Evolutionary conservation across 805 yeast genomes (phyloP), one percentile per base, ranked within the genome.

Genomic region (Candida alai): DNA sequence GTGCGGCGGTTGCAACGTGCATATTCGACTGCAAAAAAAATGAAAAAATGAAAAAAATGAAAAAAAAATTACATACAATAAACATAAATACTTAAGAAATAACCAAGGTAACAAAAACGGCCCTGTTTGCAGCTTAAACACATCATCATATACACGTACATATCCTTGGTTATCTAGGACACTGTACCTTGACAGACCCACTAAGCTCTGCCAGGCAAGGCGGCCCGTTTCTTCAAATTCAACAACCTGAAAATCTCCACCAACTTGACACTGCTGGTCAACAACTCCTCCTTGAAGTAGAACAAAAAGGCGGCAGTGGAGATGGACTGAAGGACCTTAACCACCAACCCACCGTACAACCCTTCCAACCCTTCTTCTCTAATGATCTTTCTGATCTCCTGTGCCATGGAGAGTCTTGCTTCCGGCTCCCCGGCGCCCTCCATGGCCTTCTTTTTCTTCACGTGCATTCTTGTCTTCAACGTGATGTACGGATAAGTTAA

Each of bases 401-500:
- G 69, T 20, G 59, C 44, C 71, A 77, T 71, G 2, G 74, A 56
- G 30, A 59, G 52, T 30, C 55, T 40, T 6, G 33, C 39, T 16
- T 52, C 58, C 6, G 42, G 54, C 6, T 35, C 44, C 2, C 33
- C 39, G 10, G 17, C 32, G 7, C 25, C 35, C 6, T 37, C 39
- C 16, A 35, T 33, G 6, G 45, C 36, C 23, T 47, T 48, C 44
- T 68, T 67, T 51, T 71, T 73, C 48, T 58, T 61, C 39, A 87
- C 63, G 62, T 88, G 96, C 84, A 86, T 79, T 54, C 96, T 80
- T 5, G 95, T 70, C 61, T 90, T 85, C 52, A 89, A 64, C 4
- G 97, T 89, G 52, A 88, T 80, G 59, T 87, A 86, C 3, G 97
- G 97, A 58, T 89, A 89, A 0, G 97, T 89, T 37, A 79, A 71